These are phyloP conservation scores for Corchorus capsularis DNA, from an alignment of 345 rosid genomes.

Conservation along the genomic window DNA sequence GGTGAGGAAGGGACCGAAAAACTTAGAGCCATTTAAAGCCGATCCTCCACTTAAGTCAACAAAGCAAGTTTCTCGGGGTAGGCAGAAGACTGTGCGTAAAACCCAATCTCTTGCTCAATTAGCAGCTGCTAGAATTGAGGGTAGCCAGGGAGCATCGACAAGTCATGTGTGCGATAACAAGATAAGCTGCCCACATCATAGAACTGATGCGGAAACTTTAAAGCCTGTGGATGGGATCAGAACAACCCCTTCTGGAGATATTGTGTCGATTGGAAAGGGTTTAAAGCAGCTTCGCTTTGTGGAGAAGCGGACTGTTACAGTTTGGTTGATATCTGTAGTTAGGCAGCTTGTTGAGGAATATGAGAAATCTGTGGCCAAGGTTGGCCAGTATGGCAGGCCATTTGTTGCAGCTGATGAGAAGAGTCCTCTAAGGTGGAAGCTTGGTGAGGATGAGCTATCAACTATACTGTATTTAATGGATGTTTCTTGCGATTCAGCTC, in stretches of 20 bases:
- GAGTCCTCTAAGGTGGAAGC: conserved; percentile 68
- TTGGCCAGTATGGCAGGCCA: conserved; percentile 59
- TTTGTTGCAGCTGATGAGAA: conserved; percentile 64
- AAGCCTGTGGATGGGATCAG: conserved; percentile 57
- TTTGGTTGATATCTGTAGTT: conserved; percentile 75
- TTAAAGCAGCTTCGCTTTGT: conserved; percentile 71
- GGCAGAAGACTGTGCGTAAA: conserved; percentile 86
- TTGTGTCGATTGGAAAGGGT: conserved; percentile 70
- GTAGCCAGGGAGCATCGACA: conserved; percentile 96
- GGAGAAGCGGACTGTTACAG: conserved; percentile 71
- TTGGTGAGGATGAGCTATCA: conserved; percentile 89
- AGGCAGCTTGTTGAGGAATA: conserved; percentile 79
- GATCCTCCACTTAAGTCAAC: conserved; percentile 64
- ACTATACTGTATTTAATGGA: conserved; percentile 76
- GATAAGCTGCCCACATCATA: conserved; percentile 79
- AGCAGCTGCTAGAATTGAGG: conserved; percentile 93
- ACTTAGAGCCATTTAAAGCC: conserved; percentile 55
- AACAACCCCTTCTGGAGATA: conserved; percentile 49
- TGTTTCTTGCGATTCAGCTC: conserved; percentile 68
- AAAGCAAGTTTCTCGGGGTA: conserved; percentile 77
- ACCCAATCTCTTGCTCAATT: conserved; percentile 90
- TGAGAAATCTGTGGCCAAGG: conserved; percentile 60
- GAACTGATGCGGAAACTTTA: conserved; percentile 62
- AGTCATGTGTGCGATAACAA: conserved; percentile 89
- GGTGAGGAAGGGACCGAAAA: conserved; percentile 73